Conservation (phyloP, 306 rosid genomes). For the Quercus robur region DNA sequence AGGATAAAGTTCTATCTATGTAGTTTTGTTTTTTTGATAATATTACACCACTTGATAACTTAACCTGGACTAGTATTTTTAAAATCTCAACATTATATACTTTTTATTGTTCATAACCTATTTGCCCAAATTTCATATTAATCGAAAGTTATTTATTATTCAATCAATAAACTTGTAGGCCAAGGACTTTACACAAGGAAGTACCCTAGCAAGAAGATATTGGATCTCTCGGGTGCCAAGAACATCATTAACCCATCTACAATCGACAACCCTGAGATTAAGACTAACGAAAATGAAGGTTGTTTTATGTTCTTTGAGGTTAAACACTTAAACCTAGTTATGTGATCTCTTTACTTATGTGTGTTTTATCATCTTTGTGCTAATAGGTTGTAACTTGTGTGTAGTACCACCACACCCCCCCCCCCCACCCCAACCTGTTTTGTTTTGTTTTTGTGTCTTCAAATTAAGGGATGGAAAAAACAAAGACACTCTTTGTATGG, state of each 20-base stretch:
- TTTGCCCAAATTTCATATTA: too few species aligned
- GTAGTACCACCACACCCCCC: too few species aligned
- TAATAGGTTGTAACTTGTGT: not conserved
- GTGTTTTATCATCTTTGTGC: not conserved
- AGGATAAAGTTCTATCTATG: too few species aligned
- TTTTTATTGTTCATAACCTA: too few species aligned
- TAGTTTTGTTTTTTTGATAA: too few species aligned
- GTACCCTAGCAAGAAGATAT: slow-evolving; percentile 23
- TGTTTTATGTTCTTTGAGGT: not conserved
- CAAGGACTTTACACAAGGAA: slow-evolving; percentile 10
- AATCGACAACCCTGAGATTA: slow-evolving; percentile 11
- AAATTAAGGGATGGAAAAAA: not conserved
- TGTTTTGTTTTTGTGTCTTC: not conserved
- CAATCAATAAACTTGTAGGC: not conserved
- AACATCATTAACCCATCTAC: slow-evolving; percentile 13
- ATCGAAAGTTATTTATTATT: too few species aligned
- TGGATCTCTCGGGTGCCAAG: slow-evolving; percentile 25
- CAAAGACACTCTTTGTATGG: too few species aligned
- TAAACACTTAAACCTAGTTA: not conserved
- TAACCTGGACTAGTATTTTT: too few species aligned
- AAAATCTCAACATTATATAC: too few species aligned
- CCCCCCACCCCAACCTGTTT: too few species aligned
- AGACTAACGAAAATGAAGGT: not conserved
- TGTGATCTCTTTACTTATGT: not conserved
- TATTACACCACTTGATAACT: too few species aligned